Base-by-base conservation (phyloP, 495 filamentous ascomycete species). In the Apiosordaria backusii region DNA sequence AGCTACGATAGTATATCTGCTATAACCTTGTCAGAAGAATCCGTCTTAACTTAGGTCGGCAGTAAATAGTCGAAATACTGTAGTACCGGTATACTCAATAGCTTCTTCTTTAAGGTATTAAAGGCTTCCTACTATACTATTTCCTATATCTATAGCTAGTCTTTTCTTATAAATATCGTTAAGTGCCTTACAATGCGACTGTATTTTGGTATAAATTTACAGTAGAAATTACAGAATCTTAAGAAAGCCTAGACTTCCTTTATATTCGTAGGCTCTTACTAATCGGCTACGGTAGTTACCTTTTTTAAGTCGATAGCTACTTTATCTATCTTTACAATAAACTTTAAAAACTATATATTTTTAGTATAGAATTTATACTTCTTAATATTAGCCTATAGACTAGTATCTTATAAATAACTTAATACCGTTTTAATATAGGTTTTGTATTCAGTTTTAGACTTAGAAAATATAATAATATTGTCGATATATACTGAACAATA, bases 381-480 rank as follows among this genome's bases (percentile, higher is more conserved):
- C 4, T 60, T 16, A 10, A 57, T 55, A 50, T 66, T 29, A 1
- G 55, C 16, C 22, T 61, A 23, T 7, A 66, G 58, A 3, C 64
- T 26, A 6, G 58, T 26, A 1, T 53, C 40, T 1, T 21, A 23
- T 4, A 65, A 26, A 10, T 23, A 50, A 5, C 53, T 24, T 4
- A 65, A 26, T 16, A 65, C 40, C 23, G 24, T 52, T 21, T 16
- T 24, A 16, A 65, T 57, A 22, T 65, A 25, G 21, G 59, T 27
- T 24, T 40, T 59, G 23, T 65, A 22, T 21, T 65, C 55, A 7
- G 27, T 23, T 7, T 59, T 57, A 15, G 64, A 18, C 4, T 50
- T 19, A 0, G 58, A 66, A 23, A 58, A 62, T 19, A 66, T 62
- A 1, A 66, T 23, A 13, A 66, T 45, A 25, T 66, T 50, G 58